These are phyloP conservation scores for Isatis lusitanica DNA, from an alignment of 441 rosid genomes.

Conservation along the genomic window DNA sequence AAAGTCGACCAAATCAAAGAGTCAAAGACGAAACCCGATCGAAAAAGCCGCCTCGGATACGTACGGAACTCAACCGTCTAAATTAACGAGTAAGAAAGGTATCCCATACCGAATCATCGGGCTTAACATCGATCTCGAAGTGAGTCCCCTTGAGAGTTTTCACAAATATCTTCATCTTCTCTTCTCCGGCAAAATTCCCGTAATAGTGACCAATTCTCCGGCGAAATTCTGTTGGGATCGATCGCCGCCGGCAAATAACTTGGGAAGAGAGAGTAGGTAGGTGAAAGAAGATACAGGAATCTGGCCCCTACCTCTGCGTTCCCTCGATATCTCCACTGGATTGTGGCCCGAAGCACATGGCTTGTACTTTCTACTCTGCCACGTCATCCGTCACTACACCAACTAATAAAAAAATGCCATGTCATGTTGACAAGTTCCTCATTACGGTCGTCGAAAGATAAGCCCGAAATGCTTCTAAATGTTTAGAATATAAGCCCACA, in stretches of 20 bases:
- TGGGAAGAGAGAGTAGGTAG: not conserved
- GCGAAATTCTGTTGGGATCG: slow-evolving; percentile 6
- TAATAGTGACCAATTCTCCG: slow-evolving; percentile 5
- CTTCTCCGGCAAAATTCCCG: not conserved
- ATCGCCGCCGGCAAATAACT: slow-evolving; percentile 31
- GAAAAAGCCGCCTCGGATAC: not conserved
- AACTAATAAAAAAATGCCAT: not conserved
- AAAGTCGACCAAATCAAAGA: not conserved
- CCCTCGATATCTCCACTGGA: slow-evolving; percentile 20
- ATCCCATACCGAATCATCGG: slow-evolving; percentile 55
- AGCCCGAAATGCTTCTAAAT: not conserved
- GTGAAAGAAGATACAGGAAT: slow-evolving; percentile 1
- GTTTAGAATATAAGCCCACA: slow-evolving; percentile 4
- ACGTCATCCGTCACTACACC: not conserved
- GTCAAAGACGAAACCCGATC: not conserved
- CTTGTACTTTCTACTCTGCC: not conserved
- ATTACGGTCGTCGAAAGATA: not conserved
- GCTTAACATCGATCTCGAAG: slow-evolving; percentile 76
- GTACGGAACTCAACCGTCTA: not conserved
- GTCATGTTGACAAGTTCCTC: not conserved
- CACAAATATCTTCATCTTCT: slow-evolving; percentile 66
- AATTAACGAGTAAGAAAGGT: not conserved
- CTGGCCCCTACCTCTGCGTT: slow-evolving; percentile 23
- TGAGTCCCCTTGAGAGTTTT: slow-evolving; percentile 76
- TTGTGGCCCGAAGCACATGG: slow-evolving; percentile 23